Evolutionary conservation across 78 protist species (phyloP).

Genomic region (Polysphondylium violaceum): DNA sequence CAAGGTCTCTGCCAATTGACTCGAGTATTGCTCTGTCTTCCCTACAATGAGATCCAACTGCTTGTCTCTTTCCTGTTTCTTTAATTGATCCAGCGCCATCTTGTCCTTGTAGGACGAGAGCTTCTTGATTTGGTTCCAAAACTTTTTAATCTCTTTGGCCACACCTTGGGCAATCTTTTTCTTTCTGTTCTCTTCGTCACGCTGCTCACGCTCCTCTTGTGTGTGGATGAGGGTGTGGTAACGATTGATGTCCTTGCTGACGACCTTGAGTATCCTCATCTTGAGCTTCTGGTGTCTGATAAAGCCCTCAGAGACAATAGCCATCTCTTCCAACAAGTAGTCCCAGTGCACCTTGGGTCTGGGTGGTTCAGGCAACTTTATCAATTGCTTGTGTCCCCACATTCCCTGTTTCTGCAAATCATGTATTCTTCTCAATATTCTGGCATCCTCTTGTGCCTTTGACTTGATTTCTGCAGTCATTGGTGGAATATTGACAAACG

Average conservation of each 20-base stretch:
- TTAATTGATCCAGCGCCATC: conserved; percentile 1
- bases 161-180: conserved; percentile 13
- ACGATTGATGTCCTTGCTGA: conserved; percentile 15
- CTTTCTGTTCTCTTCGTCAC: conserved; percentile 57
- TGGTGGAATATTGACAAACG: conserved; percentile 25
- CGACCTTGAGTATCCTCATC: conserved; percentile 40
- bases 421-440: conserved; percentile 45
- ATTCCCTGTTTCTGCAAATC: conserved; percentile 51
- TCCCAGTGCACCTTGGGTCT: conserved; percentile 90
- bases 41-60: conserved; percentile 90
- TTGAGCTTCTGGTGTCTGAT: conserved; percentile 63
- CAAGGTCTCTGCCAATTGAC: conserved; percentile 64
- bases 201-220: conserved; percentile 22
- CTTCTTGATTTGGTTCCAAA: conserved; percentile 75
- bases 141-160: conserved; percentile 50
- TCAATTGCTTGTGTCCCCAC: conserved; percentile 62
- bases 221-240: conserved; percentile 1
- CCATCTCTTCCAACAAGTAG: conserved; percentile 87
- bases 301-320: conserved; percentile 87
- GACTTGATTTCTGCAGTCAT: background rate
- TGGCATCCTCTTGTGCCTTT: conserved; percentile 69
- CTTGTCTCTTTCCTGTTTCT: conserved; percentile 35
- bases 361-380: conserved; percentile 84
- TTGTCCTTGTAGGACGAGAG: conserved; percentile 61
- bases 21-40: conserved; percentile 78